A percentile compares a stretch with the other conserved stretches of the same genome.
Evolutionary conservation across 305 asterid genomes (phyloP).

Genomic region (Plantago lanceolata): DNA sequence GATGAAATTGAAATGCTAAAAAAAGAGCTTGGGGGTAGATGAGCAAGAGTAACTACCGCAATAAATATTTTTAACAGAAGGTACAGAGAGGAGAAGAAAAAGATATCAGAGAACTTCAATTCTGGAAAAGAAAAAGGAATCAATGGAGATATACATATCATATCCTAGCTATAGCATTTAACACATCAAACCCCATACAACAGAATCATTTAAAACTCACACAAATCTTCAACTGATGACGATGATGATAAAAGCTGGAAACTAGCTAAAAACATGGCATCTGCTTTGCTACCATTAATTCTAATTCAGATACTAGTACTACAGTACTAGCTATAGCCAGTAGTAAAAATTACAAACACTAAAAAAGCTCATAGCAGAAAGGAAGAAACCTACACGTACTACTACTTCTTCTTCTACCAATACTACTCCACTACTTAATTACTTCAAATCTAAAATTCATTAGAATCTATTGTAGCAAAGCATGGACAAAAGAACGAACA

Average conservation of each 20-base stretch:
- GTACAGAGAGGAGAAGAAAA: too few species aligned
- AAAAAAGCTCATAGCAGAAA: slow-evolving; percentile 20
- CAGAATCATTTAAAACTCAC: background rate
- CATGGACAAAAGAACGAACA: background rate
- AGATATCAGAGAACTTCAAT: too few species aligned
- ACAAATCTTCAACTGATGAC: slow-evolving; percentile 1
- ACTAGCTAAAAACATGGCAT: slow-evolving; percentile 7
- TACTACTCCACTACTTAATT: background rate
- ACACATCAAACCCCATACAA: background rate
- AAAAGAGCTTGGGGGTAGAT: slow-evolving; percentile 28
- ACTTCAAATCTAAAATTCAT: slow-evolving; percentile 10
- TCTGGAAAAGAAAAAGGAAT: slow-evolving; percentile 18
- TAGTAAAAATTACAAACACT: background rate
- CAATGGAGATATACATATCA: background rate
- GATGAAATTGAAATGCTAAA: slow-evolving; percentile 26
- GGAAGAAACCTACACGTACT: background rate
- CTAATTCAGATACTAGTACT: slow-evolving; percentile 30
- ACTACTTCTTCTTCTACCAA: background rate
- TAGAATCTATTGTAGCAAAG: slow-evolving; percentile 50
- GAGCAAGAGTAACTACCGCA: slow-evolving; percentile 36
- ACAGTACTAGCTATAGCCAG: too few species aligned
- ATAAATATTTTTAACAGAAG: slow-evolving; percentile 47
- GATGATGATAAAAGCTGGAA: background rate
- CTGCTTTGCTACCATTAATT: slow-evolving; percentile 57
- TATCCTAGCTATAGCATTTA: slow-evolving; percentile 28